phyloP scores from a whole-genome alignment of 2,329 filamentous ascomycete genomes.

The Alternaria sp. region DNA sequence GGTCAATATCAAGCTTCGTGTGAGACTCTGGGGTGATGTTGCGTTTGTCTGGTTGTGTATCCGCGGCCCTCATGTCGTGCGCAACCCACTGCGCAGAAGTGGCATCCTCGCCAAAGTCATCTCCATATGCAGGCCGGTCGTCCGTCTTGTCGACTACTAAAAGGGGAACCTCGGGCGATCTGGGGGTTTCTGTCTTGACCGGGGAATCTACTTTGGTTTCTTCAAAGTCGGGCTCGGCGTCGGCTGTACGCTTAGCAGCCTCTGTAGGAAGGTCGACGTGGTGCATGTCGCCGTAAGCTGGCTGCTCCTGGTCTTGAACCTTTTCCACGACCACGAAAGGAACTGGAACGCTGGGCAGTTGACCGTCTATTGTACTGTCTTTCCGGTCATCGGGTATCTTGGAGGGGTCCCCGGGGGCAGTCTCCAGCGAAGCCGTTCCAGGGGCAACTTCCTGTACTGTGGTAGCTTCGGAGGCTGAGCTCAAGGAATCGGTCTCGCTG shows the following conservation, averaged over 20 bases:
- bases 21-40: slow-evolving; percentile 35
- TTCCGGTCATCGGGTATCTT: slow-evolving; percentile 28
- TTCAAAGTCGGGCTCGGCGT: slow-evolving; percentile 36
- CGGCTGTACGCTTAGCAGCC: slow-evolving; percentile 31
- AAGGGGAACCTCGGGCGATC: slow-evolving; percentile 31
- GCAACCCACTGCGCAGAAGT: slow-evolving; percentile 48
- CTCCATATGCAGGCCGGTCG: slow-evolving; percentile 44
- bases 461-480: slow-evolving; percentile 9
- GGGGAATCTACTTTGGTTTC: slow-evolving; percentile 25
- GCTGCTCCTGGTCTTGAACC: slow-evolving; percentile 19
- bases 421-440: background rate
- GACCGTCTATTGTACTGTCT: slow-evolving; percentile 23
- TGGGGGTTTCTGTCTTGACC: slow-evolving; percentile 16
- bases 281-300: slow-evolving; percentile 29
- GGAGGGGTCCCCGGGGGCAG: background rate
- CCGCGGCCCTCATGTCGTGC: slow-evolving; percentile 42
- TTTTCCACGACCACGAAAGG: background rate
- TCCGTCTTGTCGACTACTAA: slow-evolving; percentile 51
- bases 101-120: slow-evolving; percentile 49
- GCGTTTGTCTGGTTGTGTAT: slow-evolving; percentile 48
- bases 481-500: background rate
- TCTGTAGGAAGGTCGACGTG: slow-evolving; percentile 24
- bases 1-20: slow-evolving; percentile 16
- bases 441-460: background rate
- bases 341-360: background rate